Evolutionary conservation across 768 basidiomycete genomes (phyloP).

Genomic region (Leccinum longicurvipes): DNA sequence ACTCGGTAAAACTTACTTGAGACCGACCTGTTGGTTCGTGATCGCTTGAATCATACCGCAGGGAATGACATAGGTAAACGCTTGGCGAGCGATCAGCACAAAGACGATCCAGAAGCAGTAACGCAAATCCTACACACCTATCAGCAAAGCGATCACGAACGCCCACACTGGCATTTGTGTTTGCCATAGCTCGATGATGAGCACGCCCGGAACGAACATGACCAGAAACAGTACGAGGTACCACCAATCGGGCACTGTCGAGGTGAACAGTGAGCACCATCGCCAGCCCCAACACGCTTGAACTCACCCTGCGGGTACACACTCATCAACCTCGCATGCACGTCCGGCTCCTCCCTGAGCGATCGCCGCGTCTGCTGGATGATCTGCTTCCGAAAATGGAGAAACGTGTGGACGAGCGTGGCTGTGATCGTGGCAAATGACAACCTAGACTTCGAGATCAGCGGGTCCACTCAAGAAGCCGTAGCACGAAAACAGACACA

Average conservation of each 20-base stretch:
- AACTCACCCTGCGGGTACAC: slow-evolving; percentile 49
- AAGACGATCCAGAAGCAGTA: not conserved
- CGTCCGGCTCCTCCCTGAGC: slow-evolving; percentile 75
- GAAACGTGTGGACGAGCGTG: slow-evolving; percentile 32
- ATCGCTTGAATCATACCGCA: slow-evolving; percentile 65
- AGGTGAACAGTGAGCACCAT: not conserved
- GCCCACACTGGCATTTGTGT: slow-evolving; percentile 66
- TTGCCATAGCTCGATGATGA: slow-evolving; percentile 72
- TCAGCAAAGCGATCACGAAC: slow-evolving; percentile 65
- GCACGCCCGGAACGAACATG: slow-evolving; percentile 67
- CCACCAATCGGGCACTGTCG: slow-evolving; percentile 82
- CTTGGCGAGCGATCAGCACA: slow-evolving; percentile 12
- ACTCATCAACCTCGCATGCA: slow-evolving; percentile 81
- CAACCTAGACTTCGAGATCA: slow-evolving; percentile 57
- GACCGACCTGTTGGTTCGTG: slow-evolving; percentile 75
- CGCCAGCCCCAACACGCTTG: not conserved
- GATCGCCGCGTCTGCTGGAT: slow-evolving; percentile 67
- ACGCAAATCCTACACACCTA: slow-evolving; percentile 29
- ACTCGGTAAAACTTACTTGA: slow-evolving; percentile 36
- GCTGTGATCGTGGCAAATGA: slow-evolving; percentile 74
- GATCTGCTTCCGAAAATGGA: slow-evolving; percentile 79
- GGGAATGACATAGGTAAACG: slow-evolving; percentile 47
- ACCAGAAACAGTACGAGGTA: slow-evolving; percentile 64
- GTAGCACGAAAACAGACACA: slow-evolving; percentile 1
- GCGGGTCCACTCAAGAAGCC: not conserved